Evolutionary conservation across 345 rosid species (phyloP).

Genomic region (Bretschneidera sinensis): DNA sequence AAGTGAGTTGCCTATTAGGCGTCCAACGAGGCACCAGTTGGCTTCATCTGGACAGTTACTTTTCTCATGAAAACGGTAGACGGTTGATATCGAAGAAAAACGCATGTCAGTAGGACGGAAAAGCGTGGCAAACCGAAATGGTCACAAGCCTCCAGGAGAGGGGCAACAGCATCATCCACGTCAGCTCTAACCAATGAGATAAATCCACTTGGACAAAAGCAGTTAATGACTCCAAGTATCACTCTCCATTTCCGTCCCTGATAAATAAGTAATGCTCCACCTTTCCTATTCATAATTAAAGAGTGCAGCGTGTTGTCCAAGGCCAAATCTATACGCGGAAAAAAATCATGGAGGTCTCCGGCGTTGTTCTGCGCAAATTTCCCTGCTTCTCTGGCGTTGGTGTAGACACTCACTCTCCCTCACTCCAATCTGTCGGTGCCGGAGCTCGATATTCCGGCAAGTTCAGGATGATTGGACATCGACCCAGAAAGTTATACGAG

Average conservation of each 20-base stretch:
- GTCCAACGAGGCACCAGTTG: neutral
- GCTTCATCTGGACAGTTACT: neutral
- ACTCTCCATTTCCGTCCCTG: no score
- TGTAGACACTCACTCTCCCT: neutral
- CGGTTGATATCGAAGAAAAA: neutral
- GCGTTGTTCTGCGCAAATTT: conserved; percentile 27
- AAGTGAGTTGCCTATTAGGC: no score
- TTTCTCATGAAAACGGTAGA: conserved; percentile 14
- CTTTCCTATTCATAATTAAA: no score
- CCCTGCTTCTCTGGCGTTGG: conserved; percentile 18
- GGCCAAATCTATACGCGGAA: no score
- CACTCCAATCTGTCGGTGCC: conserved; percentile 15
- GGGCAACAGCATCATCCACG: conserved; percentile 25
- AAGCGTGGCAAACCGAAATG: conserved; percentile 31
- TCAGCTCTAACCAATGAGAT: conserved; percentile 18
- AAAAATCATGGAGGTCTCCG: conserved; percentile 31
- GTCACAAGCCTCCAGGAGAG: conserved; percentile 23
- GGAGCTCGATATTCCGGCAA: conserved; percentile 12
- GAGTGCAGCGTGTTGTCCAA: no score
- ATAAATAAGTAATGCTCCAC: no score
- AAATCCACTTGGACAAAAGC: neutral
- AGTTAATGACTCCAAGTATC: no score
- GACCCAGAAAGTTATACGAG: conserved; percentile 6
- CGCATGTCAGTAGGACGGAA: conserved; percentile 23
- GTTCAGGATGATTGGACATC: neutral